Base-by-base conservation (phyloP, 2,329 filamentous ascomycete species). In the Coccinonectria pachysandricola region DNA sequence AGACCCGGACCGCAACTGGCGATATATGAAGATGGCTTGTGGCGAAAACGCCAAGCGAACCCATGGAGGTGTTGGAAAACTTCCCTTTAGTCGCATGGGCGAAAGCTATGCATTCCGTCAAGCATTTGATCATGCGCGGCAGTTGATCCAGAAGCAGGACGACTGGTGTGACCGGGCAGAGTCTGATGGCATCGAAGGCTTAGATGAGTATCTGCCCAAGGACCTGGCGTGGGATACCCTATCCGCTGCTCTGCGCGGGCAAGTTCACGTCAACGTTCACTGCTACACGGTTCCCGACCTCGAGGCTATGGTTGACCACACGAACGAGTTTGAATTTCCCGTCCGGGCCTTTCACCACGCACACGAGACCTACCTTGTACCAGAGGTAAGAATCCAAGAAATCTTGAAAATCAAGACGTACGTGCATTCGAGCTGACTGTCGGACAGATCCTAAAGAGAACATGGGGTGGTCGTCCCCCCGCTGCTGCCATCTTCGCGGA, bases 21-120 rank as follows among this genome's bases (percentile, higher is more conserved):
- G 78, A 12, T 82, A 79, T 49, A 78, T 83, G 64, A 82, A 83
- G 56, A 82, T 82, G 76, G 78, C 78, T 0, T 82, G 76, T 37
- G 77, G 77, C 18, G 77, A 82, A 52, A 82, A 82, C 40, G 59
- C 76, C 2, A 79, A 79, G 54, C 55, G 63, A 1, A 56, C 72
- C 1, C 77, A 79, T 33, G 74, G 74, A 7, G 59, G 57, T 23
- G 43, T 55, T 4, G 71, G 71, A 13, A 59, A 64, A 26, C 57
- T 57, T 23, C 74, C 73, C 1, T 62, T 62, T 28, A 79, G 70
- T 34, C 60, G 78, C 2, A 56, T 82, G 43, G 78, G 78, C 7
- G 75, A 82, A 52, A 76, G 75, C 24, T 82, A 72, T 64, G 66
- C 74, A 36, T 78, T 82, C 41, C 64, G 78, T 2, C 74, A 75